A percentile compares a stretch with the other conserved stretches of the same genome.
Conservation (phyloP, 1,284 basidiomycete species). For the Trichosporon coremiiforme region DNA sequence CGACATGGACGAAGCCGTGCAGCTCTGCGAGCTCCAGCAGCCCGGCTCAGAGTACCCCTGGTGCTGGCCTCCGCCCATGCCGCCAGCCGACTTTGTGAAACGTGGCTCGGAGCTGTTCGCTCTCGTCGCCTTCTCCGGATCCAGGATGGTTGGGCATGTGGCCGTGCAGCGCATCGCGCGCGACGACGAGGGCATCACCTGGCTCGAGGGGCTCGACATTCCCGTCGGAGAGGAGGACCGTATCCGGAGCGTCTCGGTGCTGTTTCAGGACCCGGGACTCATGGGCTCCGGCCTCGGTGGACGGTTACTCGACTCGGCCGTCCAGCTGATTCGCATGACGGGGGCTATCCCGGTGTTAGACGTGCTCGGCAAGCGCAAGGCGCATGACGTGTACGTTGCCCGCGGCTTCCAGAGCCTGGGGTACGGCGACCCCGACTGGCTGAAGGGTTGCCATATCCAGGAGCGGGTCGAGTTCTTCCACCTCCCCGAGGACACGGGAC, state of each 20-base stretch:
- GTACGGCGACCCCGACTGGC: neutral
- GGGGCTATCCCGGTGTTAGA: neutral
- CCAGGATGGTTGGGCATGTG: neutral
- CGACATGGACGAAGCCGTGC: neutral
- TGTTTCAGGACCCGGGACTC: neutral
- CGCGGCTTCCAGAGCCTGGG: slow-evolving; percentile 5
- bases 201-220: slow-evolving; percentile 4
- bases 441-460: neutral
- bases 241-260: neutral
- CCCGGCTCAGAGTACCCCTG: neutral
- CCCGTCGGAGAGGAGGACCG: slow-evolving; percentile 6
- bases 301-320: slow-evolving; percentile 3
- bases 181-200: slow-evolving; percentile 3
- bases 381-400: neutral
- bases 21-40: slow-evolving; percentile 10
- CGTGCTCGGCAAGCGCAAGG: slow-evolving; percentile 1
- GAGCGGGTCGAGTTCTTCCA: slow-evolving; percentile 9
- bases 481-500: slow-evolving; percentile 5
- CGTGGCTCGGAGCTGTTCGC: neutral
- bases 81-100: neutral
- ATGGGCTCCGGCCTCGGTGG: neutral
- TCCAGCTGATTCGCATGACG: neutral
- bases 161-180: slow-evolving; percentile 9
- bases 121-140: neutral
- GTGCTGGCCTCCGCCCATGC: slow-evolving; percentile 16